phyloP scores from a whole-genome alignment of 352 stramenopile species.

The Phytophthora uliginosa region DNA sequence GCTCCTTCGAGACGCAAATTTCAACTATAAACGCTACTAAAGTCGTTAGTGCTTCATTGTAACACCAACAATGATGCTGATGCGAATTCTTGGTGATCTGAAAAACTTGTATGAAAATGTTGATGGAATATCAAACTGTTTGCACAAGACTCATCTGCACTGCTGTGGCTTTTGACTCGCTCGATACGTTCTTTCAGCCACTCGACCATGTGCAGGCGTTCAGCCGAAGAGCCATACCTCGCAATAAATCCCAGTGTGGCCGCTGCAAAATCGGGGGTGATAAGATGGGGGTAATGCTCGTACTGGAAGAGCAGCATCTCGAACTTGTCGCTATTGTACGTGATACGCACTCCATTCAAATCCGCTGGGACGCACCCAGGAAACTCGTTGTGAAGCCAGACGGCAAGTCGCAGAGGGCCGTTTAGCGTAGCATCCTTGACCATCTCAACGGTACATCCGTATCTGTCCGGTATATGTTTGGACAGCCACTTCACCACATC shows the following conservation, averaged over 20 bases:
- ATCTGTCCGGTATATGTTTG: not conserved
- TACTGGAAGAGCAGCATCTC: constrained; percentile 1
- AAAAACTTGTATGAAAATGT: too few relatives aligned
- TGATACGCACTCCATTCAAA: not conserved
- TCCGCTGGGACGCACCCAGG: not conserved
- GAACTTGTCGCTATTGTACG: not conserved
- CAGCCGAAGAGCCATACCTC: not conserved
- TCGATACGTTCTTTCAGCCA: not conserved
- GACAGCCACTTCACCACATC: not conserved
- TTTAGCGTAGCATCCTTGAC: not conserved
- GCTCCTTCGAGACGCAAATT: too few relatives aligned
- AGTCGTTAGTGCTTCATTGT: too few relatives aligned
- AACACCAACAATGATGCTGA: too few relatives aligned
- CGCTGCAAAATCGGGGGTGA: not conserved
- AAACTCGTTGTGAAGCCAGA: not conserved
- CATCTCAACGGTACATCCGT: not conserved
- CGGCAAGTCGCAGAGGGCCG: not conserved
- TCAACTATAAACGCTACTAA: too few relatives aligned
- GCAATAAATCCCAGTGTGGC: not conserved
- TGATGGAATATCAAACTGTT: too few relatives aligned
- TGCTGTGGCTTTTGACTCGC: not conserved
- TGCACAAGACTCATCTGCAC: not conserved
- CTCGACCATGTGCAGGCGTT: not conserved
- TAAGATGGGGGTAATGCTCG: not conserved
- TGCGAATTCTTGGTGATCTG: too few relatives aligned